phyloP scores from a whole-genome alignment of 1,284 basidiomycete species.

The Wolfiporia cocos region DNA sequence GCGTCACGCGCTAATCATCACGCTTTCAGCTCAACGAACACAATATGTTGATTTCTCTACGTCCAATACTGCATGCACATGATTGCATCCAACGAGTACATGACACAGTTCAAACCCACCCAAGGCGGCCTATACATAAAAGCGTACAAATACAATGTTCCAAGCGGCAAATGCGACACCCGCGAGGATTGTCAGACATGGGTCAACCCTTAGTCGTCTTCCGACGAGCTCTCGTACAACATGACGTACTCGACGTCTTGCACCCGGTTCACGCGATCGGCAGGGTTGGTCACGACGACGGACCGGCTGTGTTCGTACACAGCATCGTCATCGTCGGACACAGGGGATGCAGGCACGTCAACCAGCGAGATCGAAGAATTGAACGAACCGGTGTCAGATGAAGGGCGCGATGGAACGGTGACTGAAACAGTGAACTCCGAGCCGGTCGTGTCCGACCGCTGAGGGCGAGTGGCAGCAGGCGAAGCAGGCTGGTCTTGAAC shows the following conservation, averaged over 20 bases:
- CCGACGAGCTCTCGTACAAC: constrained; percentile 58
- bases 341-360: constrained; percentile 45
- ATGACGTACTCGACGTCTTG: constrained; percentile 58
- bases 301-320: constrained; percentile 56
- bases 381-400: constrained; percentile 41
- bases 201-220: no score
- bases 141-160: no score
- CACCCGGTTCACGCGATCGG: constrained; percentile 10
- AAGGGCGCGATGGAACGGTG: constrained; percentile 30
- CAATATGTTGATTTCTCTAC: no score
- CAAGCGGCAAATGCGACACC: no score
- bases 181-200: no score
- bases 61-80: no score
- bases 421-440: constrained; percentile 19
- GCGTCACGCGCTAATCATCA: no score
- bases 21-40: no score
- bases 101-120: no score
- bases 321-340: constrained; percentile 33
- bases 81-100: no score
- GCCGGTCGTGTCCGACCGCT: constrained; percentile 14
- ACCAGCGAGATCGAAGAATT: constrained; percentile 57
- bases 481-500: constrained; percentile 20
- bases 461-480: constrained; percentile 13
- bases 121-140: no score
- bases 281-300: constrained; percentile 29